Evolutionary conservation across 805 yeast genomes (phyloP).

Genomic region (Ogataea glucozyma): DNA sequence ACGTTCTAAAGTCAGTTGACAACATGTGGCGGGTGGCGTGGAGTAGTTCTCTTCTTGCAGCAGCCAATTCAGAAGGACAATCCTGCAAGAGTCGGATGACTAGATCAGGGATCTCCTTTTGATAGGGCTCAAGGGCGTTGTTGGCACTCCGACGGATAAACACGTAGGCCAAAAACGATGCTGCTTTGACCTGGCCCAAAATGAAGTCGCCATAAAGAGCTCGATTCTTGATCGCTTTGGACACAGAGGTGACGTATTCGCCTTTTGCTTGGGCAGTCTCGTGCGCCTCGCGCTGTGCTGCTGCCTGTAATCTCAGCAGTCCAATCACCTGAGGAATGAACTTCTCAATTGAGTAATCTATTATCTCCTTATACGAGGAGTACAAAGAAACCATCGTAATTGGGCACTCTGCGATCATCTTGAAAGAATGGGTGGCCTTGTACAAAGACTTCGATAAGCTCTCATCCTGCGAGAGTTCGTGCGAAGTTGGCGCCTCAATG

Average conservation of each 20-base stretch:
- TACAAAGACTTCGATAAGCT: conserved; percentile 51
- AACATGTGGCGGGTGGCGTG: conserved; percentile 96
- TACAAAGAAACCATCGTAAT: conserved; percentile 92
- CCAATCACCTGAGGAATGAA: conserved; percentile 83
- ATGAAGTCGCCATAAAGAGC: conserved; percentile 84
- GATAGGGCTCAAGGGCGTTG: conserved; percentile 58
- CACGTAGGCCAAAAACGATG: conserved; percentile 90
- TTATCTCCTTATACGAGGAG: conserved; percentile 79
- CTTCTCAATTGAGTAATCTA: conserved; percentile 65
- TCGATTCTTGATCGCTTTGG: conserved; percentile 75
- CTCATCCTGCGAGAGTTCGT: conserved; percentile 43
- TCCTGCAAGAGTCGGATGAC: conserved; percentile 86
- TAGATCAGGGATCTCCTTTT: conserved; percentile 76
- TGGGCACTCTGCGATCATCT: conserved; percentile 93
- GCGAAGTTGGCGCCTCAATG: conserved; percentile 38
- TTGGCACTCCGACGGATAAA: conserved; percentile 81
- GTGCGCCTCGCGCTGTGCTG: conserved; percentile 72
- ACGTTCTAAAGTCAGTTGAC: conserved; percentile 79
- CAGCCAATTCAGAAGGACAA: conserved; percentile 90
- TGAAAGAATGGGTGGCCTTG: conserved; percentile 79
- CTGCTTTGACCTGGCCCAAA: conserved; percentile 92
- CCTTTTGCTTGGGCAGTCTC: conserved; percentile 56
- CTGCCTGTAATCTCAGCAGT: conserved; percentile 74
- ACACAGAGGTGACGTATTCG: conserved; percentile 64
- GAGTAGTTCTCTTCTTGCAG: conserved; percentile 87